phyloP scores from a whole-genome alignment of 2,329 filamentous ascomycete genomes.

The Fusarium sp. region DNA sequence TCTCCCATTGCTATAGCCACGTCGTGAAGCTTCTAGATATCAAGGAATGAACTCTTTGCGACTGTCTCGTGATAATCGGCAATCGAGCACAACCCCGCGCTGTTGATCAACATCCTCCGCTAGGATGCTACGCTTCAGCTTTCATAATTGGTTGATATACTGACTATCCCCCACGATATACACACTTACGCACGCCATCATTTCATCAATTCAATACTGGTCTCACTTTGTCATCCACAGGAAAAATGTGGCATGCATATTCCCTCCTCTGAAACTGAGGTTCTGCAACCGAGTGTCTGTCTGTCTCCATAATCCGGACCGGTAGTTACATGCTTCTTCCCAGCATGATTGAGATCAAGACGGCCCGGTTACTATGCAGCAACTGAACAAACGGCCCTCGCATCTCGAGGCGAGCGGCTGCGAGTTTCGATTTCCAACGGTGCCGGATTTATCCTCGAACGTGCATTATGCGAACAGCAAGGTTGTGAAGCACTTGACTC shows the following conservation, averaged over 20 bases:
- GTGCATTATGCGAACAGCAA: too few species aligned
- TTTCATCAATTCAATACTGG: background rate
- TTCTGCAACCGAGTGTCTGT: conserved; percentile 6
- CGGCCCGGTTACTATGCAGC: conserved; percentile 23
- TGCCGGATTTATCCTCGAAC: background rate
- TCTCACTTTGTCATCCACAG: background rate
- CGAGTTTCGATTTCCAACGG: background rate
- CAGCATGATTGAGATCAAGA: conserved; percentile 7
- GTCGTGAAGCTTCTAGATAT: background rate
- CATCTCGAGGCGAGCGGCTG: conserved; percentile 4
- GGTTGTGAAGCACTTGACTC: background rate
- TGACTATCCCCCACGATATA: background rate
- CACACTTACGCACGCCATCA: background rate
- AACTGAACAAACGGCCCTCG: background rate
- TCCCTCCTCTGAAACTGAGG: background rate
- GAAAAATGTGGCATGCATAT: background rate
- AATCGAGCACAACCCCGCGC: background rate
- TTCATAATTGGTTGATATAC: conserved; percentile 9
- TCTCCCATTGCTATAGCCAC: background rate
- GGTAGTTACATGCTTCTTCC: conserved; percentile 13
- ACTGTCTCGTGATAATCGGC: background rate
- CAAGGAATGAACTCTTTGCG: background rate
- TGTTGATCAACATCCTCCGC: conserved; percentile 11
- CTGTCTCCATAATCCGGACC: conserved; percentile 23
- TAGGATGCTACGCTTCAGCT: background rate